Evolutionary conservation across 2,329 filamentous ascomycete genomes (phyloP).

Genomic region (Pseudogymnoascus sp.): DNA sequence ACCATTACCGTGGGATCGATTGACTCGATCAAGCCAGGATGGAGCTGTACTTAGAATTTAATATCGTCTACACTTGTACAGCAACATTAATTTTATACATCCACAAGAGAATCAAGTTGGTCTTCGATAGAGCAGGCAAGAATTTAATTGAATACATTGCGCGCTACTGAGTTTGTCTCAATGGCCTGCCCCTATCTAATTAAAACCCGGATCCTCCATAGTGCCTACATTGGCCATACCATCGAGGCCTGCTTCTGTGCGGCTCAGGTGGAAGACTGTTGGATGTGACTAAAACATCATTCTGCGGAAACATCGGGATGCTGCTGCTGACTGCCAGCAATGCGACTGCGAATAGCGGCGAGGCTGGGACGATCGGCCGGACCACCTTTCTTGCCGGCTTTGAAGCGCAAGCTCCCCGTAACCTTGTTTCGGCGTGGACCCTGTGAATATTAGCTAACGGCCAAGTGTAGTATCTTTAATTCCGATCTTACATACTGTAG

Average conservation of each 20-base stretch:
- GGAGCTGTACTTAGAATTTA: not conserved
- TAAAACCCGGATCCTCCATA: not conserved
- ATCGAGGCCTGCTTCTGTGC: not conserved
- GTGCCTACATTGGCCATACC: not conserved
- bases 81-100: not conserved
- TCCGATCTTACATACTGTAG: not conserved
- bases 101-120: not conserved
- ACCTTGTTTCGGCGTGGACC: not conserved
- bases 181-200: not conserved
- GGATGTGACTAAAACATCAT: not conserved
- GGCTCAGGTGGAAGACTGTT: not conserved
- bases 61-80: not conserved
- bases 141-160: not conserved
- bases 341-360: not conserved
- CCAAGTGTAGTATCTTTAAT: not conserved
- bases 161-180: not conserved
- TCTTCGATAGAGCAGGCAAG: not conserved
- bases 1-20: not conserved
- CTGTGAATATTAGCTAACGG: not conserved
- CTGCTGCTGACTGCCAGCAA: not conserved
- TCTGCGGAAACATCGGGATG: not conserved
- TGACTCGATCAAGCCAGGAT: not conserved
- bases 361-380: not conserved
- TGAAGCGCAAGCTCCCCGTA: not conserved
- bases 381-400: not conserved